Conservation (phyloP, 192 early-diverging fungal species). For the Umbelopsis ramanniana region DNA sequence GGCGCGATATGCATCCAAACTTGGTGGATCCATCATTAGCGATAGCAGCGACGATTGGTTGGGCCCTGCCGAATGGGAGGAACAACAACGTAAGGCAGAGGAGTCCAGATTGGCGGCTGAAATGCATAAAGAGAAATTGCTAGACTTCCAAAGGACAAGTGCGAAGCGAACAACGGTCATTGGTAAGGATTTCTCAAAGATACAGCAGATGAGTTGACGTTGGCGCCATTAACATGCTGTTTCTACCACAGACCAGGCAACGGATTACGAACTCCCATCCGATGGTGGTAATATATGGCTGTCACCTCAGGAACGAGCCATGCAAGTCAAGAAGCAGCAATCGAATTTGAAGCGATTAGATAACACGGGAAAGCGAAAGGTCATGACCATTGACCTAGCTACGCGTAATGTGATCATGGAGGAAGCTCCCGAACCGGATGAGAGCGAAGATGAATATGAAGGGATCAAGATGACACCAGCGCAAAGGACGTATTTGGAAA, state of each 20-base stretch:
- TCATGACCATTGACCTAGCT: conserved; percentile 55
- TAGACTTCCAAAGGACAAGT: conserved; percentile 55
- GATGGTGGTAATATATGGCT: conserved; percentile 58
- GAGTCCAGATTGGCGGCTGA: conserved; percentile 44
- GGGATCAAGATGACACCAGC: neutral
- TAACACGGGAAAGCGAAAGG: conserved; percentile 45
- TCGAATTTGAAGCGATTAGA: conserved; percentile 49
- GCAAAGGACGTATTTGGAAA: neutral
- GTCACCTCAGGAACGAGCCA: conserved; percentile 49
- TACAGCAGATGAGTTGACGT: no score
- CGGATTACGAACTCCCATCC: conserved; percentile 57
- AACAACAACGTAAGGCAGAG: conserved; percentile 30
- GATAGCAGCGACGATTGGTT: conserved; percentile 33
- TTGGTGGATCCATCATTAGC: conserved; percentile 44
- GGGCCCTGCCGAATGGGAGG: conserved; percentile 26
- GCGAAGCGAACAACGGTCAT: conserved; percentile 47
- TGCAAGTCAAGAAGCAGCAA: conserved; percentile 45
- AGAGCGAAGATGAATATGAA: conserved; percentile 42
- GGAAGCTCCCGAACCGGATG: conserved; percentile 24
- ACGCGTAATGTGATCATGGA: conserved; percentile 50
- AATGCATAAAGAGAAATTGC: conserved; percentile 53
- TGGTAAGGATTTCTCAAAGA: conserved; percentile 19
- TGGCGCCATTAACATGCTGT: neutral
- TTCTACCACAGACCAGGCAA: conserved; percentile 46
- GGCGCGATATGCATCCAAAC: conserved; percentile 50